phyloP scores from a whole-genome alignment of 306 rosid species.

The Styphnolobium japonicum region DNA sequence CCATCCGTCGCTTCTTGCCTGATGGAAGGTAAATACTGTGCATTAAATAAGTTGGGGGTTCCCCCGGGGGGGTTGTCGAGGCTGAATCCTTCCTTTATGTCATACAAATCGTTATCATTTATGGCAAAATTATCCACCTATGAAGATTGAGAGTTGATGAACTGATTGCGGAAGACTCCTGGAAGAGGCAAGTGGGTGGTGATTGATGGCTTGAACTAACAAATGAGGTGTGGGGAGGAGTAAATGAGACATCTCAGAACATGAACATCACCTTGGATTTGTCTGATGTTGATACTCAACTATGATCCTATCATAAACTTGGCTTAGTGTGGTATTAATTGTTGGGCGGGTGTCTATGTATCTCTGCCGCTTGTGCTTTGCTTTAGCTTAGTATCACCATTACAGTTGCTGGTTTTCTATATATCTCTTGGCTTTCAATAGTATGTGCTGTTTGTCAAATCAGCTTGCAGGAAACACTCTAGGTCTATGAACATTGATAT shows the following conservation, averaged over 20 bases:
- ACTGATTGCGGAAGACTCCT: slow-evolving; percentile 91
- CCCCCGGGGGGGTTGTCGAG: too few relatives aligned
- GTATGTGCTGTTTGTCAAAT: background rate
- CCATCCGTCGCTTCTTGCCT: slow-evolving; percentile 93
- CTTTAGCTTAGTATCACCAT: background rate
- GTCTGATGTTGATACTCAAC: background rate
- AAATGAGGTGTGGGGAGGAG: background rate
- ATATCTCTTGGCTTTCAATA: background rate
- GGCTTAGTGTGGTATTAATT: background rate
- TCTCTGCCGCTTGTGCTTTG: background rate
- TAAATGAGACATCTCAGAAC: background rate
- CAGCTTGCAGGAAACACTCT: background rate
- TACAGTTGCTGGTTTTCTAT: background rate
- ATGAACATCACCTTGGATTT: background rate
- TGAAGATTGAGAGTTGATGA: slow-evolving; percentile 99
- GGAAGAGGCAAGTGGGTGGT: slow-evolving; percentile 99
- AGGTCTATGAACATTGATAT: background rate
- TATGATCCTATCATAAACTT: background rate
- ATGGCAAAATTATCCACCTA: slow-evolving; percentile 45
- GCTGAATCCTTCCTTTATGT: background rate
- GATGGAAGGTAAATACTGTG: slow-evolving; percentile 75
- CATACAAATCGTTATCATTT: background rate
- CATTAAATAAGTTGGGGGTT: background rate
- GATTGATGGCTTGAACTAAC: slow-evolving; percentile 41
- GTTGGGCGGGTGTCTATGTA: background rate